Percentiles rank a stretch among this genome's conserved stretches.
phyloP scores from a whole-genome alignment of 805 yeast genomes.

The Komagataella pseudopastoris region DNA sequence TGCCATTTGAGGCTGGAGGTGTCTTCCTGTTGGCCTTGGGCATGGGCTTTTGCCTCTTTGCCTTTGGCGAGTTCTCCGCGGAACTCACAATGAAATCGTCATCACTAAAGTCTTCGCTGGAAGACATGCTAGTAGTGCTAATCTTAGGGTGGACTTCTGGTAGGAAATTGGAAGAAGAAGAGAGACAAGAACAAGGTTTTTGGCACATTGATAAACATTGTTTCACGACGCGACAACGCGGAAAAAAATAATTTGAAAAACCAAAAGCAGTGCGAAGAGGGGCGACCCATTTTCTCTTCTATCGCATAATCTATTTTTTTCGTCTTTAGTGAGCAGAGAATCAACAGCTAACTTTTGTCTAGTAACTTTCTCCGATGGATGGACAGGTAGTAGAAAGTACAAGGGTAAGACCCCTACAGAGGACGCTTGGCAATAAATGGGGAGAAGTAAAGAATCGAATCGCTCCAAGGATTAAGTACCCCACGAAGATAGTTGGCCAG shows the following conservation, averaged over 20 bases:
- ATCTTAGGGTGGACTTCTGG: not conserved
- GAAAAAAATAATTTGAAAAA: not conserved
- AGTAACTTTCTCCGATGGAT: not conserved
- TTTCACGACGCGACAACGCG: not conserved
- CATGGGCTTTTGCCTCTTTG: not conserved
- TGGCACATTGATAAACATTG: not conserved
- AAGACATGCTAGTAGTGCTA: not conserved
- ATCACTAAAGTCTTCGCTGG: not conserved
- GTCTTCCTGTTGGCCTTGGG: not conserved
- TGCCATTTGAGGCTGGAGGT: not conserved
- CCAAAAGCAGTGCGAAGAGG: not conserved
- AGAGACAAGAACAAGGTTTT: not conserved
- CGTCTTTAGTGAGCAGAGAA: not conserved
- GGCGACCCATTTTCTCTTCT: not conserved
- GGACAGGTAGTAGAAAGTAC: not conserved
- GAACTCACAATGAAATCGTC: not conserved
- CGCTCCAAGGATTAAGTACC: not conserved
- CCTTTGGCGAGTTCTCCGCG: not conserved
- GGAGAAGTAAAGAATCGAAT: not conserved
- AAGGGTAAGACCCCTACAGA: not conserved
- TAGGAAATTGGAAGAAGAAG: not conserved
- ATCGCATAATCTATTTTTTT: not conserved
- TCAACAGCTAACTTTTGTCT: not conserved
- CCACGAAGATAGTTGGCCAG: constrained; percentile 6
- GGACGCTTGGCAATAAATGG: not conserved